Base-by-base conservation (phyloP, 2,329 filamentous ascomycete species). In the Trichophyton rubrum region DNA sequence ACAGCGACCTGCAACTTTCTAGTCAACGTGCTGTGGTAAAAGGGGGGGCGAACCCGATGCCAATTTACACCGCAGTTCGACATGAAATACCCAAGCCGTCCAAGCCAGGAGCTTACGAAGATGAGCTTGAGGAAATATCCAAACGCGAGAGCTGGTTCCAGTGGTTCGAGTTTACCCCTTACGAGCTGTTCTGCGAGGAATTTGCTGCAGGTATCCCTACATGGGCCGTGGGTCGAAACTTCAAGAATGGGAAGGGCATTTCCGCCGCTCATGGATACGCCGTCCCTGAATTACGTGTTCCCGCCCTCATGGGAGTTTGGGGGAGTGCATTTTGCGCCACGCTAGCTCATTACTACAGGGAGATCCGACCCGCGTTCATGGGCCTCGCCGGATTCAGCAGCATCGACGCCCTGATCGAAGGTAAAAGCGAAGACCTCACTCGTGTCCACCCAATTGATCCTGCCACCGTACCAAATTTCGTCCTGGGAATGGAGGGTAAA, bases 241-340 rank as follows among this genome's bases (percentile, higher is more conserved):
- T 96, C 72, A 77, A 88, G 38, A 79, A 82, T 43, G 93, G 93
- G 17, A 87, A 87, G 62, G 74, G 87, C 3, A 79, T 83, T 64
- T 79, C 83, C 47, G 74, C 80, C 0, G 85, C 86, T 33, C 80
- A 83, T 8, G 83, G 88, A 7, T 80, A 81, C 24, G 85, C 89
- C 49, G 78, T 95, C 3, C 93, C 93, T 0, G 93, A 99, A 73
- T 76, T 93, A 30, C 85, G 90, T 47, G 80, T 95, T 61, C 89
- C 92, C 0, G 79, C 93, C 6, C 79, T 97, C 55, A 83, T 99
- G 78, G 93, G 93, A 0, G 87, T 97, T n/a, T 99, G 93, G 80
- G 93, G 93, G 1, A 95, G 88, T 66, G 93, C 93, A 2, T 97
- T 99, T 70, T 97, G 93, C 67, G 93, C 93, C 0, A 97, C 93